phyloP scores from a whole-genome alignment of 805 yeast genomes.

The Saturnispora saitoi region DNA sequence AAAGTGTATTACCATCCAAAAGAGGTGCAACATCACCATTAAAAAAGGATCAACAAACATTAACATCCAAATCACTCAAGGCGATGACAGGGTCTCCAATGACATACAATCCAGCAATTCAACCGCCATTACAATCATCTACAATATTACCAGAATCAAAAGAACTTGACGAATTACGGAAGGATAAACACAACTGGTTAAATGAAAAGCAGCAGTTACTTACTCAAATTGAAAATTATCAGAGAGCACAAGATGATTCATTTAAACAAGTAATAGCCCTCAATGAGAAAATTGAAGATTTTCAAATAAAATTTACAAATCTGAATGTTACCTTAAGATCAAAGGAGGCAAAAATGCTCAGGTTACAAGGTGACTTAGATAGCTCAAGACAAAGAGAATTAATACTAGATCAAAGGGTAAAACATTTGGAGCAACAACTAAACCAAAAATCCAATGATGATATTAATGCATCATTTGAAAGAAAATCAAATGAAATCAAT shows the following conservation, averaged over 20 bases:
- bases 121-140: slow-evolving; percentile 6
- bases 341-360: slow-evolving; percentile 57
- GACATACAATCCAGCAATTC: slow-evolving; percentile 9
- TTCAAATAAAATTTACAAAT: slow-evolving; percentile 43
- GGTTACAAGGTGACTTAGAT: slow-evolving; percentile 56
- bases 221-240: slow-evolving; percentile 24
- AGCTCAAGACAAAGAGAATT: slow-evolving; percentile 42
- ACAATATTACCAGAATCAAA: slow-evolving; percentile 25
- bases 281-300: slow-evolving; percentile 31
- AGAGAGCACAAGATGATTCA: slow-evolving; percentile 25
- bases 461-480: slow-evolving; percentile 5
- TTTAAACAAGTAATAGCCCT: slow-evolving; percentile 29
- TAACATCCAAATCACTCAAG: slow-evolving; percentile 24
- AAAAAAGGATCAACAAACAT: slow-evolving; percentile 29
- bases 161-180: slow-evolving; percentile 43
- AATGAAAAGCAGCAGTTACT: slow-evolving; percentile 27
- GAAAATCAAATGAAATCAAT: slow-evolving; percentile 21
- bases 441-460: slow-evolving; percentile 1
- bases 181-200: slow-evolving; percentile 45
- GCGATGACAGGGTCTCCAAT: slow-evolving; percentile 8
- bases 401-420: slow-evolving; percentile 18
- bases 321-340: slow-evolving; percentile 48
- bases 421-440: slow-evolving; percentile 14
- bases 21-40: slow-evolving; percentile 66
- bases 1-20: slow-evolving; percentile 45